Conservation (phyloP, 2,329 filamentous ascomycete species). For the Ophiosphaerella narmari region DNA sequence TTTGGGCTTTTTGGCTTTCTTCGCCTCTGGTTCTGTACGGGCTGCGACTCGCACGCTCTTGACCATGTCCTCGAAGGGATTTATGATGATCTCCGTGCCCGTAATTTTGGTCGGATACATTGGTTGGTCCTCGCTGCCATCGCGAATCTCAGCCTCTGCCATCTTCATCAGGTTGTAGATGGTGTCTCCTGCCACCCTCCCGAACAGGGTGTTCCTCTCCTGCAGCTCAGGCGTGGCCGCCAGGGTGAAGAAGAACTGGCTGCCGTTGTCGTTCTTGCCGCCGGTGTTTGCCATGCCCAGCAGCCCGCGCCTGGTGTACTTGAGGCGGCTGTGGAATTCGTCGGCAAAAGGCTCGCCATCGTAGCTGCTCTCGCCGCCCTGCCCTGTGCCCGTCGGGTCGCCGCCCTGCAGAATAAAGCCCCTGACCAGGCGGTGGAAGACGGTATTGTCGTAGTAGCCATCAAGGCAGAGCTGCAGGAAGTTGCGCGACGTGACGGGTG, state of each 20-base stretch:
- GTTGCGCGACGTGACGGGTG: constrained; percentile 87
- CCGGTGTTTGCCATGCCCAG: constrained; percentile 96
- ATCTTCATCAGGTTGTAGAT: constrained; percentile 97
- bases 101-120: constrained; percentile 83
- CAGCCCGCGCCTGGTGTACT: constrained; percentile 88
- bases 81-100: constrained; percentile 74
- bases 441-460: constrained; percentile 90
- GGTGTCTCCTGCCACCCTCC: constrained; percentile 87
- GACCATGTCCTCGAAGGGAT: constrained; percentile 82
- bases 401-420: constrained; percentile 94
- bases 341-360: constrained; percentile 81
- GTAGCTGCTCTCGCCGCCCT: constrained; percentile 91
- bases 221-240: constrained; percentile 81
- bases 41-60: constrained; percentile 65
- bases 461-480: constrained; percentile 95
- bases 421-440: constrained; percentile 91
- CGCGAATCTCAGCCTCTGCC: constrained; percentile 79
- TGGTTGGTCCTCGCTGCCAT: constrained; percentile 78
- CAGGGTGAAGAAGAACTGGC: constrained; percentile 96
- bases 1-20: constrained; percentile 61
- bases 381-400: constrained; percentile 89
- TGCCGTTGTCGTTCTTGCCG: constrained; percentile 78
- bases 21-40: constrained; percentile 52
- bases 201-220: constrained; percentile 91
- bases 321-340: constrained; percentile 89